Evolutionary conservation across 306 rosid species (phyloP).

Genomic region (Styphnolobium japonicum): DNA sequence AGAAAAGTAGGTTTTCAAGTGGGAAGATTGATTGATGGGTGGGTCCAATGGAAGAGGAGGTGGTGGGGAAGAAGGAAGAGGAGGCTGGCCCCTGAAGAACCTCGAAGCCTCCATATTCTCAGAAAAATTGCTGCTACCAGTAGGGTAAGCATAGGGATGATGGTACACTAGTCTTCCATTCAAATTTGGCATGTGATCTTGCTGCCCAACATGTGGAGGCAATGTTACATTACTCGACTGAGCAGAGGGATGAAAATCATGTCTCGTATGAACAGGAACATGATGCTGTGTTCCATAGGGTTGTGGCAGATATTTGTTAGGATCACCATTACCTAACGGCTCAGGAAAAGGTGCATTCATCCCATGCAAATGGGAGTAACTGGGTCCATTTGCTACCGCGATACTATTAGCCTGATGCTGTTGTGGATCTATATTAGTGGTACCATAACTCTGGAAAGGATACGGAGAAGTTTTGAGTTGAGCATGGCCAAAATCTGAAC

Average conservation of each 20-base stretch:
- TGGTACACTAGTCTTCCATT: conserved; percentile 37
- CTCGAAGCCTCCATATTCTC: conserved; percentile 46
- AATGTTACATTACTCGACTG: background rate
- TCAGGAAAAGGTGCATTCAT: conserved; percentile 25
- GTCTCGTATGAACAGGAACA: background rate
- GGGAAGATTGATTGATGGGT: conserved; percentile 27
- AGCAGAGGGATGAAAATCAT: background rate
- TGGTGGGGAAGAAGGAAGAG: conserved; percentile 75
- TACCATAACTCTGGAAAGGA: background rate
- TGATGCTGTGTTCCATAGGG: conserved; percentile 28
- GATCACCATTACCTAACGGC: conserved; percentile 4
- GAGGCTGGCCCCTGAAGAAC: conserved; percentile 57
- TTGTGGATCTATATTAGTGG: background rate
- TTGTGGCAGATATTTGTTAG: conserved; percentile 1
- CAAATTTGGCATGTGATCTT: background rate
- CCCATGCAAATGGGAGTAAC: conserved; percentile 11
- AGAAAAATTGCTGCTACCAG: conserved; percentile 29
- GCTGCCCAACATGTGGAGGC: background rate
- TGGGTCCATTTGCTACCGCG: conserved; percentile 9
- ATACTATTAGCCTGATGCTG: conserved; percentile 9
- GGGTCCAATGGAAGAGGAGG: conserved; percentile 75
- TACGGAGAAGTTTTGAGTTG: background rate
- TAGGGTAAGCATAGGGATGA: conserved; percentile 23
- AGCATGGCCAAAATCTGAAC: background rate
- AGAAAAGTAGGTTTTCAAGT: conserved; percentile 37